Evolutionary conservation across 805 yeast species (phyloP).

Genomic region (Candida railenensis): DNA sequence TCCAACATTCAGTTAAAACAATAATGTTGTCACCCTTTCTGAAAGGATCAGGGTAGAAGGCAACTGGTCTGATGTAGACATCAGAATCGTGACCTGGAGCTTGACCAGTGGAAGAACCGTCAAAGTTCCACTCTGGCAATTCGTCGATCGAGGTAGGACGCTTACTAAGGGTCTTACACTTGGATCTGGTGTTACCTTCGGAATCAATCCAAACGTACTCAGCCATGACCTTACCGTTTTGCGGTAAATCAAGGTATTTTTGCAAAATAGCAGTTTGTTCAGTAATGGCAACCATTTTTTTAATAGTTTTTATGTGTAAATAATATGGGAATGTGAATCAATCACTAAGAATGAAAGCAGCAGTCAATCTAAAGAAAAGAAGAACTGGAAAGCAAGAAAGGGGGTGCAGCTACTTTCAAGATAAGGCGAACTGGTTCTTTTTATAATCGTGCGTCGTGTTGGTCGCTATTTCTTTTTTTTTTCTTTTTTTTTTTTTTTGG

Average conservation of each 20-base stretch:
- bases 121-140: slow-evolving; percentile 98
- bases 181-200: slow-evolving; percentile 85
- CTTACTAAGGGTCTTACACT: slow-evolving; percentile 82
- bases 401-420: too few species aligned
- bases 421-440: neutral
- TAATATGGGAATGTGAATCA: slow-evolving; percentile 1
- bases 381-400: neutral
- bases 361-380: slow-evolving; percentile 2
- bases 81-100: slow-evolving; percentile 99
- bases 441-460: neutral
- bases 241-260: slow-evolving; percentile 82
- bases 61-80: slow-evolving; percentile 91
- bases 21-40: slow-evolving; percentile 96
- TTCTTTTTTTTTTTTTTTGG: slow-evolving; percentile 1
- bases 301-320: neutral
- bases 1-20: slow-evolving; percentile 95
- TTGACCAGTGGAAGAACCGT: slow-evolving; percentile 97
- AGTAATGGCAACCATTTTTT: slow-evolving; percentile 37
- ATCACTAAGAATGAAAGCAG: slow-evolving; percentile 1
- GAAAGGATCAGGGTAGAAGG: slow-evolving; percentile 94
- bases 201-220: slow-evolving; percentile 99
- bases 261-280: slow-evolving; percentile 78
- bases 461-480: neutral
- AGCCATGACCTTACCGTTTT: slow-evolving; percentile 84
- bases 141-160: slow-evolving; percentile 73